Conservation (phyloP, 179 eudicot species). For the Camellia oleifera region DNA sequence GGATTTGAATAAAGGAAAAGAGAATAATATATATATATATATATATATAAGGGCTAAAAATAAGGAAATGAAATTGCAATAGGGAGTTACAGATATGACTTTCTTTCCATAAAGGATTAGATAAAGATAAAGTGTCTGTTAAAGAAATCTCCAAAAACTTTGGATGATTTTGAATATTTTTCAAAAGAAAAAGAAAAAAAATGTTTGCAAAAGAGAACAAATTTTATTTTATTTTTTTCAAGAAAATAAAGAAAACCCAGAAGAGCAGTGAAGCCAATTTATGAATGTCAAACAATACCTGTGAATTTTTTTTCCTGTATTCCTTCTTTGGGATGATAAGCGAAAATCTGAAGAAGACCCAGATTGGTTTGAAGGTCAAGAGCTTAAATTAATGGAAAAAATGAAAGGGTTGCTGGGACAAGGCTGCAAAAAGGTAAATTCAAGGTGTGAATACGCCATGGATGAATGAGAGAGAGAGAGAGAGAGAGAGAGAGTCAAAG, state of each 20-base stretch:
- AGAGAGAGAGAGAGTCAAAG: constrained; percentile 31
- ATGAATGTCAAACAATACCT: constrained; percentile 2
- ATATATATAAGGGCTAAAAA: not conserved
- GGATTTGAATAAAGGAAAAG: not conserved
- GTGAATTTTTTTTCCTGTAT: not conserved
- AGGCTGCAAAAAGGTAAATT: constrained; percentile 11
- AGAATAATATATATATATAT: not conserved
- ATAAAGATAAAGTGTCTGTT: not conserved
- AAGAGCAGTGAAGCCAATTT: constrained; percentile 3
- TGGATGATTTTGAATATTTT: not conserved
- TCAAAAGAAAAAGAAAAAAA: not conserved
- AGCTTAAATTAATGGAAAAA: constrained; percentile 21
- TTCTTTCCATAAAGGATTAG: not conserved
- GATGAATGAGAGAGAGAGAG: constrained; percentile 26
- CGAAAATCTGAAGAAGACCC: constrained; percentile 7
- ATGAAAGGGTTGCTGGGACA: constrained; percentile 17
- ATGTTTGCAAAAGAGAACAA: not conserved
- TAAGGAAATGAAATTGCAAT: not conserved
- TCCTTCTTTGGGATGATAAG: not conserved
- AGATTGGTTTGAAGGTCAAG: not conserved
- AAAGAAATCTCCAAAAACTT: constrained; percentile 4
- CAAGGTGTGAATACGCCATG: constrained; percentile 34
- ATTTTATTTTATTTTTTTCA: not conserved
- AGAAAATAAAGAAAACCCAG: not conserved
- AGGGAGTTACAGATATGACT: not conserved